Base-by-base conservation (phyloP, 208 protist species). In the Crithidia sp. region DNA sequence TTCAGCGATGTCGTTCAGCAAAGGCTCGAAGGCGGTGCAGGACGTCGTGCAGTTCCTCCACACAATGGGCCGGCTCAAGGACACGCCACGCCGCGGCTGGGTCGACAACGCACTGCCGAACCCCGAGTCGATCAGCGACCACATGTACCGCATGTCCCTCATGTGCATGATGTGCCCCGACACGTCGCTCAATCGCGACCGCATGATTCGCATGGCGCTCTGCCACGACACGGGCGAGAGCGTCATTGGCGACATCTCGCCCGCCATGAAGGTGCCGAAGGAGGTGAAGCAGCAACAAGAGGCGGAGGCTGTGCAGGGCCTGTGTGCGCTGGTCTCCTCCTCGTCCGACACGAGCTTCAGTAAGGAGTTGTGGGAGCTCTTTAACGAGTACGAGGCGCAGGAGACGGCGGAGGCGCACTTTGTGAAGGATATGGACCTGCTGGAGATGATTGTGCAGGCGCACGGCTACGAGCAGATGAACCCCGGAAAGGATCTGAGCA, bases 401-500 rank as follows among this genome's bases (percentile, higher is more conserved):
- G 79, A 83, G 63, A 93, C 93, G 19, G 49, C 76, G 12, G 95
- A 98, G 81, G 71, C 93, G 19, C 79, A 81, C 10, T 96, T 97
- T 77, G 86, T 98, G 17, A 95, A 93, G 71, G 95, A 98, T 74
- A 94, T 97, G 84, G 95, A 98, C 69, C 67, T 94, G 57, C 81
- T 98, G 28, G 95, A 98, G 71, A 98, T 98, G 95, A 82, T 97
- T 40, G 79, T 95, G 45, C 95, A 98, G 83, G 95, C 93, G 36
- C 86, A 93, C 60, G 67, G 80, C 41, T 98, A 98, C 78, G 95
- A 98, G 79, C 41, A 41, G 39, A 40, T 74, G 49, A 56, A 93
- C 64, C 88, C 84, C 2, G 89, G 82, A 39, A 94, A 89, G 44
- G 79, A 96, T 67, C 72, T 98, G 7, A 71, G 71, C 73, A 77